Evolutionary conservation across 768 basidiomycete genomes (phyloP), one percentile per base, ranked within the genome.

Genomic region (Stropharia rugosoannulata): DNA sequence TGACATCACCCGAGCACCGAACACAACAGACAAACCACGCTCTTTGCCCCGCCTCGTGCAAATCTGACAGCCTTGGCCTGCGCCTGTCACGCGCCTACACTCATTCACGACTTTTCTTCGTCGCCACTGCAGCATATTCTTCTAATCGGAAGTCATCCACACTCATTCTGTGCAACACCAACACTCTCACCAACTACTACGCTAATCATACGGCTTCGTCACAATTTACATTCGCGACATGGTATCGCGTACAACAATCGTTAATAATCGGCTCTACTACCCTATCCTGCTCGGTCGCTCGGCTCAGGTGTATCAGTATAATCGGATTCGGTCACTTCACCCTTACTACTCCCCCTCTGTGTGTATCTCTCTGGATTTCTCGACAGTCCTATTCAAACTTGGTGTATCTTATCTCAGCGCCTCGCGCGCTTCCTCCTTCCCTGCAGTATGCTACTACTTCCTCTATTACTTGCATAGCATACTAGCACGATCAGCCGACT

Each of bases 251-350:
- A 7, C 18, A 47, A 49, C 25, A 15, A 16, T 43, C 15, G 29
- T 39, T 44, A 10, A 32, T 54, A 46, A 12, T 29, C 22, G 3
- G 32, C 36, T 16, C 18, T 49, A n/a, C 42, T 49, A 38, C 46
- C 38, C 39, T 37, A 49, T 44, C 50, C 43, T 43, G 36, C 58
- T 55, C 37, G 43, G 49, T 51, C 54, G 58, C 49, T 48, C 52
- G 57, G 57, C 42, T 16, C 43, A 29, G 47, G 52, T 59, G 58
- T 55, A 59, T 44, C 54, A 55, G n/a, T 35, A 54, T 51, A 49
- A 45, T 58, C 39, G 27, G 29, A 50, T 19, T 18, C 41, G 16
- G 43, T 7, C 25, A 45, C 49, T 53, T 59, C 54, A 48, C 45
- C 43, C 42, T 18, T 43, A 38, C 22, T n/a, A 11, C 48, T 25